These are phyloP conservation scores for Platismatia glauca DNA, from an alignment of 495 filamentous ascomycete genomes.

Conservation along the genomic window DNA sequence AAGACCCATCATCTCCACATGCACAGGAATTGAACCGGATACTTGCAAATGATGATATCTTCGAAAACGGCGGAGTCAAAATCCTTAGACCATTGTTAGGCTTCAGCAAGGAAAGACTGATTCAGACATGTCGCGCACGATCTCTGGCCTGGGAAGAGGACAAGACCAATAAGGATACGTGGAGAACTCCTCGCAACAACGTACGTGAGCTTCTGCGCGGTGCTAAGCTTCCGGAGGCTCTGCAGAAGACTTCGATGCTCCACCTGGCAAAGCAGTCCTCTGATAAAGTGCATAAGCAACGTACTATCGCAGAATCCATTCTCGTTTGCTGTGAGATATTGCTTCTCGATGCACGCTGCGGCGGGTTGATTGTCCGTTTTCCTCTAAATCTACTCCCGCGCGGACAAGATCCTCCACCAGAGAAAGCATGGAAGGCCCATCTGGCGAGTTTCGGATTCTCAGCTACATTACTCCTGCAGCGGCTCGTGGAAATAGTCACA, in stretches of 20 bases:
- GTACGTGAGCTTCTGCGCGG: slow-evolving; percentile 56
- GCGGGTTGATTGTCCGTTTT: slow-evolving; percentile 36
- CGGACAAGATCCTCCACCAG: too few species aligned
- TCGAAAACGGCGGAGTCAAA: slow-evolving; percentile 61
- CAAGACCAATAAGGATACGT: slow-evolving; percentile 71
- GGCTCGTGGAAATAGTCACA: slow-evolving; percentile 38
- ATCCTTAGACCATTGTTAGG: slow-evolving; percentile 67
- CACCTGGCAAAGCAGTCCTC: slow-evolving; percentile 38
- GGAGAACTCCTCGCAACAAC: slow-evolving; percentile 70
- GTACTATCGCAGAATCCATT: slow-evolving; percentile 20
- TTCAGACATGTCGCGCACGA: slow-evolving; percentile 60
- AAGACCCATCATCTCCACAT: neutral
- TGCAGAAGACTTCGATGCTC: slow-evolving; percentile 57
- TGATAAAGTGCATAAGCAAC: slow-evolving; percentile 25
- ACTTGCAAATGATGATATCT: neutral
- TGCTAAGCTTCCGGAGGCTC: slow-evolving; percentile 55
- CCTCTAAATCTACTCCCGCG: slow-evolving; percentile 14
- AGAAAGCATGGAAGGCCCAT: slow-evolving; percentile 12
- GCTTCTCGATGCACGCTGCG: slow-evolving; percentile 32
- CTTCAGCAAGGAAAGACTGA: slow-evolving; percentile 62
- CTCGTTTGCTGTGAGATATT: slow-evolving; percentile 33
- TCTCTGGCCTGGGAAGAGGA: slow-evolving; percentile 72
- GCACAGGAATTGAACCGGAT: neutral
- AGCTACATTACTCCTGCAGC: slow-evolving; percentile 28
- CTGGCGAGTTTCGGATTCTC: slow-evolving; percentile 1